Base-by-base conservation (phyloP, 148 eudicot genomes). In the Silene conica region DNA sequence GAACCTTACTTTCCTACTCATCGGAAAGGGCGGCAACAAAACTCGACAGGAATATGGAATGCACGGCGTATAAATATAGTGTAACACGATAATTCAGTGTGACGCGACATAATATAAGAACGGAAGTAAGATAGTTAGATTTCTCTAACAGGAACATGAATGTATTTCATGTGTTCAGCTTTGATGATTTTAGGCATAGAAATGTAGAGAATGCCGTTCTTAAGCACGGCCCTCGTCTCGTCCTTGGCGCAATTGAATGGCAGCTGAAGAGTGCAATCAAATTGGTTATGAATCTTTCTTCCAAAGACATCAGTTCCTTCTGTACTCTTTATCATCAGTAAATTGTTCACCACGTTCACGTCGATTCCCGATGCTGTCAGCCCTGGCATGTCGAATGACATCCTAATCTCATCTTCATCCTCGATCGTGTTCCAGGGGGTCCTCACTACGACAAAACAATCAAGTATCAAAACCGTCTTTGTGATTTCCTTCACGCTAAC, bases 381-480 rank as follows among this genome's bases (percentile, higher is more conserved):
- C 16, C 80, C 80, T 1, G 80, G 80, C 80, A 77, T 13, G 71
- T 77, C 80, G 70, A 77, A 34, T 63, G 75, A 54, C 70, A 77
- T 62, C 45, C 31, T 63, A 15, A 77, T 52, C 45, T 31, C 74
- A 2, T 16, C 31, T 7, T 77, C 75, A 11, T 77, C 80, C 71
- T 77, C 80, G 20, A 43, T 71, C 5, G 64, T 56, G 65, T 64
- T 63, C 71, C 65, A 77, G 8, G 80, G 75, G 14, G 75, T 63
- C 50, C 67, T 73, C 19, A 71, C 80, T 77, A 58, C 43, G 10
- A 8, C 43, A 38, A 38, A 38, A 38, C 43, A 38, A 38, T 38
- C 43, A 38, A 38, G n/a, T n/a, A n/a, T n/a, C n/a, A 26, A 26
- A 26, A 26, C 28, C 28, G 28, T 26, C 1, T 26, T 38, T 38